These are phyloP conservation scores for Colletotrichum somersetense DNA, from an alignment of 2,329 filamentous ascomycete genomes.

Conservation along the genomic window DNA sequence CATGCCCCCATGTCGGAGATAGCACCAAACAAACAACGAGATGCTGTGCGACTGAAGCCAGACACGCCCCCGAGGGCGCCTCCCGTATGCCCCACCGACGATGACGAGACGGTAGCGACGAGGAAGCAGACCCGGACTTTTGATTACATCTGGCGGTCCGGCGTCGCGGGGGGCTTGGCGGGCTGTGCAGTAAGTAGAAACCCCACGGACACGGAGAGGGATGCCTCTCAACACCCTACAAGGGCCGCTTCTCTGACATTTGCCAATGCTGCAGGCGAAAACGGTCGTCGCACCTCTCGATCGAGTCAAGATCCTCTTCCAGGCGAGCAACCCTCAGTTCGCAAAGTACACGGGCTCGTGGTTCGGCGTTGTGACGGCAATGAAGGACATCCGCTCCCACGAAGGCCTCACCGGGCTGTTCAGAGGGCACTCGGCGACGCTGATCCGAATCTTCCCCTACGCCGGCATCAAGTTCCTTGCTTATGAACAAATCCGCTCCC, in stretches of 20 bases:
- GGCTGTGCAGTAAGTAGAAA: conserved; percentile 84
- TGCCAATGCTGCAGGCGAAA: conserved; percentile 77
- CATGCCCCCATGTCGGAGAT: conserved; percentile 71
- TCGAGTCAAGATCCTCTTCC: conserved; percentile 98
- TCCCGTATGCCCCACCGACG: conserved; percentile 63
- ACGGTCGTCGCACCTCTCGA: conserved; percentile 95
- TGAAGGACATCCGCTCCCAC: conserved; percentile 82
- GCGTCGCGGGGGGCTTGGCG: conserved; percentile 88
- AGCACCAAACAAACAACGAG: conserved; percentile 52
- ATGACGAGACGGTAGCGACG: conserved; percentile 61
- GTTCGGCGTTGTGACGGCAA: conserved; percentile 84
- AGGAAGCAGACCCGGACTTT: conserved; percentile 72
- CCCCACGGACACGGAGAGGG: conserved; percentile 5
- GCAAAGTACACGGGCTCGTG: conserved; percentile 92
- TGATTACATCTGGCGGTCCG: conserved; percentile 87
- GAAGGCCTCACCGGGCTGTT: conserved; percentile 85
- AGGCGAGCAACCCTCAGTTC: conserved; percentile 93
- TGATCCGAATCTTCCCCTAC: conserved; percentile 96
- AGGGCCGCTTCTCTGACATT: conserved; percentile 4
- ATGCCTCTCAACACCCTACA: background rate
- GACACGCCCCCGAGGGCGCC: conserved; percentile 49
- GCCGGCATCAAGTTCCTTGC: conserved; percentile 98
- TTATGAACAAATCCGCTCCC: conserved; percentile 92
- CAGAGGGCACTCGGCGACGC: conserved; percentile 92
- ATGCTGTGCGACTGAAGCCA: conserved; percentile 43